phyloP scores from a whole-genome alignment of 2,329 filamentous ascomycete species.

The Escovopsis sp. region DNA sequence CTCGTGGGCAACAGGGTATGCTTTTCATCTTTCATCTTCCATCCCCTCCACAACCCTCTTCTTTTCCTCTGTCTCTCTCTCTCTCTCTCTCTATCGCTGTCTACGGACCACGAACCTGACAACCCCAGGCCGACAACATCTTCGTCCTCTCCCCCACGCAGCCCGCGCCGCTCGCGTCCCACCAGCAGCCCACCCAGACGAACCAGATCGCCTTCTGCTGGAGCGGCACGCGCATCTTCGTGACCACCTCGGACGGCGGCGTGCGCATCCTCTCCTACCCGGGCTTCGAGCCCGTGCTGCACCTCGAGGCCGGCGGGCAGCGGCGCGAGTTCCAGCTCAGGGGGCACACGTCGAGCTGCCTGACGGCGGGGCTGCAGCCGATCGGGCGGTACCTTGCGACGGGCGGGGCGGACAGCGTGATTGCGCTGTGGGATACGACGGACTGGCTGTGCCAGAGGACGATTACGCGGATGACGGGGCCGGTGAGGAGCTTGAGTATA shows the following conservation, averaged over 20 bases:
- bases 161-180: slow-evolving; percentile 38
- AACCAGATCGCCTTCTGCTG: slow-evolving; percentile 65
- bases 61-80: slow-evolving; percentile 1
- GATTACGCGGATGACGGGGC: slow-evolving; percentile 52
- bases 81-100: not conserved
- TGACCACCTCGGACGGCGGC: slow-evolving; percentile 56
- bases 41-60: too few relatives aligned
- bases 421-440: slow-evolving; percentile 63
- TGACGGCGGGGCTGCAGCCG: slow-evolving; percentile 55
- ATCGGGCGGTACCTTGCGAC: slow-evolving; percentile 58
- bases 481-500: slow-evolving; percentile 53
- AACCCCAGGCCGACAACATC: slow-evolving; percentile 42
- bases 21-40: too few relatives aligned
- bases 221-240: slow-evolving; percentile 54
- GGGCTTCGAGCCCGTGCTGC: slow-evolving; percentile 40
- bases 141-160: slow-evolving; percentile 48
- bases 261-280: slow-evolving; percentile 58
- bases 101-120: not conserved
- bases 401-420: slow-evolving; percentile 60
- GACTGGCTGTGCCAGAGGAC: slow-evolving; percentile 66
- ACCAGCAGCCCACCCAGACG: slow-evolving; percentile 49
- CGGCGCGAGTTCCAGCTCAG: slow-evolving; percentile 45
- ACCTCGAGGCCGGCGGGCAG: slow-evolving; percentile 30
- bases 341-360: slow-evolving; percentile 60
- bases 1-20: slow-evolving; percentile 60